A percentile compares a stretch with the other conserved stretches of the same genome.
phyloP scores from a whole-genome alignment of 352 stramenopile genomes.

The Aphanomyces euteiches region DNA sequence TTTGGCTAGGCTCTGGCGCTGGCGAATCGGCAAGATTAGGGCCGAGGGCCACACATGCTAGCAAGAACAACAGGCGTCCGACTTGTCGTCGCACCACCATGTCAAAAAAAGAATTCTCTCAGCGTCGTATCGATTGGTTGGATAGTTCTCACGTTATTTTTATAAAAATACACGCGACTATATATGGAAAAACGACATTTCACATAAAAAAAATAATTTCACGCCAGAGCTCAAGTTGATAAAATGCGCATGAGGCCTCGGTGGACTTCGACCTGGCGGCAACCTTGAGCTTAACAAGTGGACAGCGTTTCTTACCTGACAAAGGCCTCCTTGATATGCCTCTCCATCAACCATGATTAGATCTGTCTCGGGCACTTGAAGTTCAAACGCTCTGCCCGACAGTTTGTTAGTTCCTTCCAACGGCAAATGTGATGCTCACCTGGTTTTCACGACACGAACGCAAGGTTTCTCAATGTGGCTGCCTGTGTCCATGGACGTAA shows the following conservation, averaged over 20 bases:
- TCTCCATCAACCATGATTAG: conserved; percentile 63
- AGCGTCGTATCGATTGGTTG: not conserved
- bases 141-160: not conserved
- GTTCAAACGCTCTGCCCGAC: conserved; percentile 43
- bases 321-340: conserved; percentile 43
- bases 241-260: conserved; percentile 41
- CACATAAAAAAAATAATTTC: not conserved
- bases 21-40: not conserved
- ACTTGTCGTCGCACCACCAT: not conserved
- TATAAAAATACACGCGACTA: conserved; percentile 5
- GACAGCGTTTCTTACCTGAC: conserved; percentile 32
- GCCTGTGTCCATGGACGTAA: conserved; percentile 48
- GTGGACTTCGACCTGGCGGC: conserved; percentile 41
- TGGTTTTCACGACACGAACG: conserved; percentile 55
- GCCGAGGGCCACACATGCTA: not conserved
- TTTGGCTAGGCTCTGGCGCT: not conserved
- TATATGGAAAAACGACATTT: not conserved
- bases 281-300: too few relatives aligned
- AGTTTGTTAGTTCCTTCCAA: not conserved
- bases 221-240: not conserved
- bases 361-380: conserved; percentile 40
- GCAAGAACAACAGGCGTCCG: not conserved
- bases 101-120: conserved; percentile 4
- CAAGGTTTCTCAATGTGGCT: conserved; percentile 44
- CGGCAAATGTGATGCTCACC: not conserved